A percentile compares a stretch with the other conserved stretches of the same genome.
Evolutionary conservation across 495 filamentous ascomycete genomes (phyloP).

Genomic region (Echria macrotheca): DNA sequence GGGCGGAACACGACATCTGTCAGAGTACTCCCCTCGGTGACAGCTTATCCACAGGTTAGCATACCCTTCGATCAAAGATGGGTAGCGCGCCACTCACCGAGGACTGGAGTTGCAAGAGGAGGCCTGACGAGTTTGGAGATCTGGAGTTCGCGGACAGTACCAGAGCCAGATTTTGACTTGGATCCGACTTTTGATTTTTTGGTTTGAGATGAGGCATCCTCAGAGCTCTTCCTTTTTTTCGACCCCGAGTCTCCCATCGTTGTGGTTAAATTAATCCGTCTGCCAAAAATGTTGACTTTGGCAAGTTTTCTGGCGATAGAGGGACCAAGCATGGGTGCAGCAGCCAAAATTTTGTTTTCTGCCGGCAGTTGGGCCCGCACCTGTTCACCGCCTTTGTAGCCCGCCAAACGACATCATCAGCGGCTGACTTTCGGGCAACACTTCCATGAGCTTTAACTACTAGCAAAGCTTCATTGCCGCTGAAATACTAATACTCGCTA

Average conservation of each 20-base stretch:
- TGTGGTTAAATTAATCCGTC: not conserved
- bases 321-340: not conserved
- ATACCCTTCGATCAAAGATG: not conserved
- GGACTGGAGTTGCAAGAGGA: constrained; percentile 57
- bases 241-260: constrained; percentile 51
- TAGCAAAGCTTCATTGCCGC: no score
- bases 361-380: not conserved
- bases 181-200: constrained; percentile 66
- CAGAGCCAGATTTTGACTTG: constrained; percentile 27
- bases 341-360: constrained; percentile 8
- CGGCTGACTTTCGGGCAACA: no score
- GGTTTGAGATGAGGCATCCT: constrained; percentile 36
- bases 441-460: no score
- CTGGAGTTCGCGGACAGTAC: constrained; percentile 33
- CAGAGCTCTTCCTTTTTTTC: constrained; percentile 70
- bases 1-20: constrained; percentile 55
- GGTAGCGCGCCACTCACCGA: constrained; percentile 44
- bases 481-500: no score
- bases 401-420: not conserved
- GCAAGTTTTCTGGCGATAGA: not conserved
- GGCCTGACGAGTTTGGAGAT: constrained; percentile 56
- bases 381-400: constrained; percentile 1
- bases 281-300: not conserved
- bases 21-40: constrained; percentile 60
- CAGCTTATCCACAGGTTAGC: constrained; percentile 43